A percentile compares a stretch with the other conserved stretches of the same genome.
Conservation (phyloP, 331 rosid species). For the Telfairia occidentalis region DNA sequence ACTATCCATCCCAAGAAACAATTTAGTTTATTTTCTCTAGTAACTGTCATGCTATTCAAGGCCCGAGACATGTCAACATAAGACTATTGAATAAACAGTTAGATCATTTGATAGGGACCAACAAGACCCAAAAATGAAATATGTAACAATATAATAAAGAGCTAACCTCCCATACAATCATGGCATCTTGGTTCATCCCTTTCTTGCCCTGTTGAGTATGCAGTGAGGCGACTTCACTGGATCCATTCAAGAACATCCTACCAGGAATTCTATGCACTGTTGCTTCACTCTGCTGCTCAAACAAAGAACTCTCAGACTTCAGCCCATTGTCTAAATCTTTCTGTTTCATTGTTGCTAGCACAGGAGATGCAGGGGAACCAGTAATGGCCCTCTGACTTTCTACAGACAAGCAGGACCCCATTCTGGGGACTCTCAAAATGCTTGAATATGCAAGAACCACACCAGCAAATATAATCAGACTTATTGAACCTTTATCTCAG, state of each 20-base stretch:
- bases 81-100: neutral
- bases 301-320: slow-evolving; percentile 45
- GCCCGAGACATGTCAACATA: neutral
- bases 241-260: slow-evolving; percentile 68
- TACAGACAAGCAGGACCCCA: slow-evolving; percentile 98
- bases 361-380: slow-evolving; percentile 33
- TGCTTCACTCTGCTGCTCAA: slow-evolving; percentile 61
- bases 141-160: neutral
- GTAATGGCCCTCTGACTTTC: slow-evolving; percentile 79
- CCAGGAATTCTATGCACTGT: slow-evolving; percentile 65
- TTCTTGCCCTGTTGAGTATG: slow-evolving; percentile 91
- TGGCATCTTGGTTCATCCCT: slow-evolving; percentile 32
- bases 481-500: neutral
- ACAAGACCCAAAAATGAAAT: neutral
- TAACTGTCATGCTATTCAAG: neutral
- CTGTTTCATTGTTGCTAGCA: slow-evolving; percentile 20
- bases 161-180: slow-evolving; percentile 93
- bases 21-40: neutral
- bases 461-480: slow-evolving; percentile 34
- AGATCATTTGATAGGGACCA: neutral
- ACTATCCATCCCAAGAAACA: neutral
- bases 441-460: slow-evolving; percentile 63
- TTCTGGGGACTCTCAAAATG: slow-evolving; percentile 75
- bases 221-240: slow-evolving; percentile 53
- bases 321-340: slow-evolving; percentile 28